Base-by-base conservation (phyloP, 2,329 filamentous ascomycete species). In the Trichoderma pleuroti region DNA sequence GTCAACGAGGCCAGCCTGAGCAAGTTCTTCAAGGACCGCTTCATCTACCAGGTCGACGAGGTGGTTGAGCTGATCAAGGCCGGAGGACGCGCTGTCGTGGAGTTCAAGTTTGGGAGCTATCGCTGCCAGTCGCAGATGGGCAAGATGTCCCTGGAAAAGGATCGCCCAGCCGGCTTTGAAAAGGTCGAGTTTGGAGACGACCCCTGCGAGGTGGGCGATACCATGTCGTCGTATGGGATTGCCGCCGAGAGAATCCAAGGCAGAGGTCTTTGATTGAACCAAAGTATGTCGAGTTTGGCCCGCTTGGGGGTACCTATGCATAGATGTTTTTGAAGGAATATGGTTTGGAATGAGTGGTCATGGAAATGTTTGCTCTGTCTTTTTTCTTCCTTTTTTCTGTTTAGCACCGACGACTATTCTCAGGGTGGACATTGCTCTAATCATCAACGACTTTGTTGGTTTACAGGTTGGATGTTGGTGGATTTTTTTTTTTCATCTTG, bases 91-190 rank as follows among this genome's bases (percentile, higher is more conserved):
- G 75, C 75, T 0, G 80, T 83, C 2, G 72, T 86, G 16, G 86
- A 88, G 79, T 86, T 84, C 73, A 81, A 83, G 12, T 89, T 89
- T 73, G 85, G 85, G 0, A 87, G 85, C 69, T 88, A 82, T 71
- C 82, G 86, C 1, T 86, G 84, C 77, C 87, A 89, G 80, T 81
- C 86, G 0, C 82, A 87, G 77, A 81, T 84, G 65, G 86, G 83
- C 1, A 81, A 81, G 75, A 81, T 81, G 76, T 76, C 81, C 0
- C 74, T 83, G 30, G 78, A 81, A 64, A 79, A 78, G 72, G 78
- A 82, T 12, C 71, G 74, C 1, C 81, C 80, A 0, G 61, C 39
- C 2, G 79, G 80, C 0, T 75, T 82, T 6, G 78, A 81, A 65
- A 80, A 77, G 75, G 81, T 80, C 2, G 80, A 81, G 73, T 82